phyloP scores from a whole-genome alignment of 495 filamentous ascomycete genomes.

The Xylaria sp. region DNA sequence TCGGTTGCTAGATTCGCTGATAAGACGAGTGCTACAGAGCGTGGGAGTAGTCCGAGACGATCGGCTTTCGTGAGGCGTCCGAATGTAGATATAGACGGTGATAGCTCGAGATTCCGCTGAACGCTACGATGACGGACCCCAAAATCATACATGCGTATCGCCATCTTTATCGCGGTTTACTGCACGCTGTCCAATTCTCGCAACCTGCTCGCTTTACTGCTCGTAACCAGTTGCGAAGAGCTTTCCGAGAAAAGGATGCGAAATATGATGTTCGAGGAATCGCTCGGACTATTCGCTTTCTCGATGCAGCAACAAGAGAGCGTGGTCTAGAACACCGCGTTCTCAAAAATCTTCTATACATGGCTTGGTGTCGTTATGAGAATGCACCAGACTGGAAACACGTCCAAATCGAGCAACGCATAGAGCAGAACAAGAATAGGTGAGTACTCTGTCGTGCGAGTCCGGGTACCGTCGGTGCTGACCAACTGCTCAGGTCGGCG shows the following conservation, averaged over 20 bases:
- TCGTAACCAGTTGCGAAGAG: constrained; percentile 66
- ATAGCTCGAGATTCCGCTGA: background rate
- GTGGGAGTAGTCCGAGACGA: background rate
- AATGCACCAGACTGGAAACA: background rate
- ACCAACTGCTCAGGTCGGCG: constrained; percentile 7
- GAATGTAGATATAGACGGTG: background rate
- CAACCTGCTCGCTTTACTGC: constrained; percentile 74
- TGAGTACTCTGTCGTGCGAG: constrained; percentile 1
- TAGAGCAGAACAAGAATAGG: constrained; percentile 12
- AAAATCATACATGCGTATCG: constrained; percentile 80
- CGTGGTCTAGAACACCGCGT: constrained; percentile 82
- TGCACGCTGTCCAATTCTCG: constrained; percentile 83
- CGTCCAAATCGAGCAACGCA: background rate
- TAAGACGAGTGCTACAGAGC: background rate
- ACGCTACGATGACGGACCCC: constrained; percentile 32
- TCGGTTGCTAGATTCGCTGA: background rate
- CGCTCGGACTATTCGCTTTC: constrained; percentile 77
- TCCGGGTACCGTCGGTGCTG: background rate
- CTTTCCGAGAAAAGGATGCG: constrained; percentile 68
- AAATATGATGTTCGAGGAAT: constrained; percentile 68
- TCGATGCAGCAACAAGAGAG: constrained; percentile 69
- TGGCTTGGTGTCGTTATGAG: constrained; percentile 27
- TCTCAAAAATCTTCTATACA: constrained; percentile 73
- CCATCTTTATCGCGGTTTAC: constrained; percentile 71
- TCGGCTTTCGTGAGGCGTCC: background rate